Conservation (phyloP, 257 asterid genomes). For the Asclepias syriaca region DNA sequence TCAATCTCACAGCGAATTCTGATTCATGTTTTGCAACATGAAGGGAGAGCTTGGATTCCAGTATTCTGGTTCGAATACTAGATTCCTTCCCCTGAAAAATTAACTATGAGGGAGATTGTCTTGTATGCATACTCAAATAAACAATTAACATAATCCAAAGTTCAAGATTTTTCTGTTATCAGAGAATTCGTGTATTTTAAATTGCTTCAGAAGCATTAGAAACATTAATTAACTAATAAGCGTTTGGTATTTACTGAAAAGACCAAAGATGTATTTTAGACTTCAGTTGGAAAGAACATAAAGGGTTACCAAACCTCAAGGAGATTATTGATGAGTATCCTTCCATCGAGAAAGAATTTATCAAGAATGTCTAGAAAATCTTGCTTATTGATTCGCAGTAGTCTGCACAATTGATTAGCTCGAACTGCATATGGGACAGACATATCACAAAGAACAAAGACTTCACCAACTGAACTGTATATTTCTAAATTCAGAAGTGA, state of each 20-base stretch:
- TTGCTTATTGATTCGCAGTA: conserved; percentile 54
- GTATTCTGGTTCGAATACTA: conserved; percentile 31
- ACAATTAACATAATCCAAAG: not conserved
- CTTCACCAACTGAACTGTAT: conserved; percentile 43
- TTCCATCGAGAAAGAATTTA: conserved; percentile 50
- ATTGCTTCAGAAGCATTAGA: not conserved
- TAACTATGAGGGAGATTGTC: not conserved
- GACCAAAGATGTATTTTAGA: not conserved
- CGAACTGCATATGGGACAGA: conserved; percentile 45
- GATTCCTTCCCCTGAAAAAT: conserved; percentile 50
- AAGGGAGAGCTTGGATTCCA: conserved; percentile 39
- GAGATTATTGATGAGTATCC: conserved; percentile 44
- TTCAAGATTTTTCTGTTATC: not conserved
- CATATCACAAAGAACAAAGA: conserved; percentile 51
- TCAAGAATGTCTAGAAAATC: conserved; percentile 31
- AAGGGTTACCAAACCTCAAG: conserved; percentile 33
- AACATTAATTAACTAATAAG: not conserved
- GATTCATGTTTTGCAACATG: conserved; percentile 56
- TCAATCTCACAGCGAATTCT: conserved; percentile 58
- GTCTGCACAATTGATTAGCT: conserved; percentile 46
- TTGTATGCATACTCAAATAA: not conserved
- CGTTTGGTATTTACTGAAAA: not conserved
- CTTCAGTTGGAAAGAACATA: not conserved
- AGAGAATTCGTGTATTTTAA: not conserved
- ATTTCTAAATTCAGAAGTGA: conserved; percentile 26